A percentile compares a stretch with the other conserved stretches of the same genome.
These are phyloP conservation scores for Aspergillus felis DNA, from an alignment of 2,329 filamentous ascomycete species.

Conservation along the genomic window DNA sequence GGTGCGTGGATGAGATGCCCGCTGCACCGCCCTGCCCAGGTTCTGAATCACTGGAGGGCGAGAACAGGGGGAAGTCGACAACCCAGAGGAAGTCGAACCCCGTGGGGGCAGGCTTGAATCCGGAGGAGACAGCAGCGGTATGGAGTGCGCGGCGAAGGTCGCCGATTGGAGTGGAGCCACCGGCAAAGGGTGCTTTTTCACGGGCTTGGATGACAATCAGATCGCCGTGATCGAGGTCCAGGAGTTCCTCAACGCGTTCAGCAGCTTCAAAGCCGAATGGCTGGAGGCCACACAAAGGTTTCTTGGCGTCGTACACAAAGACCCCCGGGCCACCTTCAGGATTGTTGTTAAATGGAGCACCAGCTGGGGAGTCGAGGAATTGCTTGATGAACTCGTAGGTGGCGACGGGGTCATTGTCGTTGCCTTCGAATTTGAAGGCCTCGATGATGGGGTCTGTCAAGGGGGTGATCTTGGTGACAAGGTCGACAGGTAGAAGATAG, in stretches of 20 bases:
- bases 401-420: slow-evolving; percentile 46
- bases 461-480: slow-evolving; percentile 71
- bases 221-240: slow-evolving; percentile 65
- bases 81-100: slow-evolving; percentile 78
- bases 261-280: slow-evolving; percentile 71
- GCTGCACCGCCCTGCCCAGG: slow-evolving; percentile 78
- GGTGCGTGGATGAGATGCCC: slow-evolving; percentile 83
- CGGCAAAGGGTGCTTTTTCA: slow-evolving; percentile 58
- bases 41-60: slow-evolving; percentile 60
- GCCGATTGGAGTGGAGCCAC: slow-evolving; percentile 70
- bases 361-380: slow-evolving; percentile 66
- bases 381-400: slow-evolving; percentile 60
- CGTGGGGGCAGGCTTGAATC: slow-evolving; percentile 48
- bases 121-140: slow-evolving; percentile 62
- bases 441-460: slow-evolving; percentile 69
- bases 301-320: slow-evolving; percentile 68
- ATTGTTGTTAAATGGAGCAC: slow-evolving; percentile 60
- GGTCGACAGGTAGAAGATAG: slow-evolving; percentile 57
- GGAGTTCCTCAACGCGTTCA: slow-evolving; percentile 51
- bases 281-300: slow-evolving; percentile 72
- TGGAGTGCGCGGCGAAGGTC: slow-evolving; percentile 68
- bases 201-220: slow-evolving; percentile 79
- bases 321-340: slow-evolving; percentile 75
- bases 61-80: slow-evolving; percentile 88
- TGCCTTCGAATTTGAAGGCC: slow-evolving; percentile 59